Conservation (phyloP, 768 basidiomycete species). For the Psilocybe azurescens region DNA sequence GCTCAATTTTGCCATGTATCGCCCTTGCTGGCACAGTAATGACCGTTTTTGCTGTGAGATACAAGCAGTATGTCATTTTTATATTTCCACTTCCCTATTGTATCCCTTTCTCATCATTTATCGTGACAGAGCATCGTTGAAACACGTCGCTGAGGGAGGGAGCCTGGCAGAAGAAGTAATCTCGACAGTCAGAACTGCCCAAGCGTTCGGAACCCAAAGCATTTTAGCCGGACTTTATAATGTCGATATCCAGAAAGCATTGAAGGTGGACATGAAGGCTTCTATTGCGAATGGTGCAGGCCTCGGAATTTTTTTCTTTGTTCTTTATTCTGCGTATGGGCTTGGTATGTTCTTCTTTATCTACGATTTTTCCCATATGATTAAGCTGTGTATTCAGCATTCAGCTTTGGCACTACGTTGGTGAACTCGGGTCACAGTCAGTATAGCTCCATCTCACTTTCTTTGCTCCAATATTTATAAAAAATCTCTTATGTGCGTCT, state of each 20-base stretch:
- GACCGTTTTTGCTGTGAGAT: constrained; percentile 57
- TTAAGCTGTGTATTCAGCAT: constrained; percentile 40
- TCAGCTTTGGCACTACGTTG: constrained; percentile 11
- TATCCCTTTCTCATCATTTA: not conserved
- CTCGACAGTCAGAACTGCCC: constrained; percentile 83
- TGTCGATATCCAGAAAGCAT: constrained; percentile 54
- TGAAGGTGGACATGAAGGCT: constrained; percentile 55
- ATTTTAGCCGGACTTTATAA: constrained; percentile 72
- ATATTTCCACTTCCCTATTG: not conserved
- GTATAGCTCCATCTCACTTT: not conserved
- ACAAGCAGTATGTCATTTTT: constrained; percentile 57
- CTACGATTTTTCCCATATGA: not conserved
- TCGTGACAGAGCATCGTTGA: constrained; percentile 44
- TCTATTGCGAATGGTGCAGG: constrained; percentile 62
- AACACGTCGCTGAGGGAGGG: constrained; percentile 79
- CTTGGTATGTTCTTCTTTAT: constrained; percentile 45
- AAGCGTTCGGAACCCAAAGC: constrained; percentile 85
- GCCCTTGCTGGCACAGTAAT: constrained; percentile 69
- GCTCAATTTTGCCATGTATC: constrained; percentile 84
- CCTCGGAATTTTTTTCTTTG: constrained; percentile 77
- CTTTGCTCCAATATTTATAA: not conserved
- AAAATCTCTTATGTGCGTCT: not conserved
- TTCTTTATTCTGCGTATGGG: constrained; percentile 76
- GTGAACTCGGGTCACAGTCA: constrained; percentile 1
- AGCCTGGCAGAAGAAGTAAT: constrained; percentile 91